phyloP scores from a whole-genome alignment of 805 yeast species.

The Suhomyces tanzawaensis region DNA sequence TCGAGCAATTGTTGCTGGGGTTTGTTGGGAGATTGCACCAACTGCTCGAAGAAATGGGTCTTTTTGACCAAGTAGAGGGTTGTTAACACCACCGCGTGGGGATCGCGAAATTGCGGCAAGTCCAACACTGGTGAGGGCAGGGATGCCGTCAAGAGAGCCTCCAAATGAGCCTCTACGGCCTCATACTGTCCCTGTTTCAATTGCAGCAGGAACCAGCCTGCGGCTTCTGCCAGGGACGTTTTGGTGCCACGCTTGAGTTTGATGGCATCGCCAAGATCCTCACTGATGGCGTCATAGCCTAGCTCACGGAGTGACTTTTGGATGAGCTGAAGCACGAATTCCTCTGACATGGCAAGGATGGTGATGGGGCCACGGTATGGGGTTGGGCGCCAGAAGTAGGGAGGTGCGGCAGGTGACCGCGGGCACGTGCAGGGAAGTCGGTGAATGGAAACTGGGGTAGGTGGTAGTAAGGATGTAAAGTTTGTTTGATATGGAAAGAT shows the following conservation, averaged over 20 bases:
- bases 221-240: constrained; percentile 7
- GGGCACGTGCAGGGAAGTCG: no score
- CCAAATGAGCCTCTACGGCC: constrained; percentile 14
- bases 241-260: constrained; percentile 7
- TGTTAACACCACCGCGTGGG: constrained; percentile 10
- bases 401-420: no score
- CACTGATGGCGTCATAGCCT: constrained; percentile 28
- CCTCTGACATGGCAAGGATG: constrained; percentile 11
- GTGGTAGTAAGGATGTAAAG: no score
- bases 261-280: constrained; percentile 15
- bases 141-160: not conserved
- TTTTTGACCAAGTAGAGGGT: constrained; percentile 26
- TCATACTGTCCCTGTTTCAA: constrained; percentile 15
- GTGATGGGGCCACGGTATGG: no score
- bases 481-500: no score
- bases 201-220: constrained; percentile 18
- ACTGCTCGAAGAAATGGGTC: constrained; percentile 19
- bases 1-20: constrained; percentile 13
- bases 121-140: not conserved
- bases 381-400: no score
- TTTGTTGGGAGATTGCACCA: not conserved
- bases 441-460: no score
- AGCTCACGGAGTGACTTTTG: constrained; percentile 29
- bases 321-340: constrained; percentile 29
- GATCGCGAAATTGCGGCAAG: not conserved